These are phyloP conservation scores for Fomes fomentarius DNA, from an alignment of 1,284 basidiomycete species.

Conservation along the genomic window DNA sequence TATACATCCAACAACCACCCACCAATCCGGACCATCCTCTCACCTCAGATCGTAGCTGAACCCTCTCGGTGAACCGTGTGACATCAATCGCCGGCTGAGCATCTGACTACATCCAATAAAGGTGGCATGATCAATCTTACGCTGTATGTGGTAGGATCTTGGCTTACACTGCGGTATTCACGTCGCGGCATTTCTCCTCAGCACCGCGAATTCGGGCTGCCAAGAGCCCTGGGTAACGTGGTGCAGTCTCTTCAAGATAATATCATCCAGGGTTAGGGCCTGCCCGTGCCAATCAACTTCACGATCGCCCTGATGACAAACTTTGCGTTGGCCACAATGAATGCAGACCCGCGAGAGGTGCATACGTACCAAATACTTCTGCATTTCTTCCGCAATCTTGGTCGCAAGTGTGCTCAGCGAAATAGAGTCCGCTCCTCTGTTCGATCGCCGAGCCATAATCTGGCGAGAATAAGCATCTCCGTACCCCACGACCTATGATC, in stretches of 20 bases:
- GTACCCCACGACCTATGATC: background rate
- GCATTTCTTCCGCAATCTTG: slow-evolving; percentile 5
- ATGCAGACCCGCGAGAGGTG: background rate
- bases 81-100: too few species aligned
- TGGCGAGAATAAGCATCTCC: background rate
- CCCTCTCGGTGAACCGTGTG: too few species aligned
- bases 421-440: background rate
- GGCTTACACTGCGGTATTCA: too few species aligned
- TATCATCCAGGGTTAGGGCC: background rate
- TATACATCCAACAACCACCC: too few species aligned
- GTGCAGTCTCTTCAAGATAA: slow-evolving; percentile 4
- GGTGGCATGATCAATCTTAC: too few species aligned
- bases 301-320: background rate
- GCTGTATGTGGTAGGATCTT: too few species aligned
- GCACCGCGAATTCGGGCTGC: slow-evolving; percentile 15
- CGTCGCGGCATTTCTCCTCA: too few species aligned
- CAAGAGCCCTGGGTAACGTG: slow-evolving; percentile 17
- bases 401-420: background rate
- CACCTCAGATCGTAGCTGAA: too few species aligned
- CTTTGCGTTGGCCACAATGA: background rate
- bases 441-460: background rate
- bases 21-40: too few species aligned
- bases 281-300: background rate
- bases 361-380: background rate
- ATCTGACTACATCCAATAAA: too few species aligned